A percentile compares a stretch with the other conserved stretches of the same genome.
Conservation (phyloP, 306 rosid species). For the Erythrophleum fordii region DNA sequence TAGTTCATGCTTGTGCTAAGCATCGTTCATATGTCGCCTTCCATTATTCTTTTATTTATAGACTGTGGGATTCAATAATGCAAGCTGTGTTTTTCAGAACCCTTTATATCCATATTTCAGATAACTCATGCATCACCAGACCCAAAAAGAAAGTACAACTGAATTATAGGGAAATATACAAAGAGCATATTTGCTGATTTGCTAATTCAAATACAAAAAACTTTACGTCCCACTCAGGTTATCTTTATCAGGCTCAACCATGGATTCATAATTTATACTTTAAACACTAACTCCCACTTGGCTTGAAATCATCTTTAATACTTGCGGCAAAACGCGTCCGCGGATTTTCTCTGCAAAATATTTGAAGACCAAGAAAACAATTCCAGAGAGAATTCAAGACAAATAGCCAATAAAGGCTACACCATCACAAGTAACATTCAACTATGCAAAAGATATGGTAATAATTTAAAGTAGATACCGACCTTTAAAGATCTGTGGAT, state of each 20-base stretch:
- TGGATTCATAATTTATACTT: conserved; percentile 24
- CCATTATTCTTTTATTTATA: conserved; percentile 1
- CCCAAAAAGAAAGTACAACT: background rate
- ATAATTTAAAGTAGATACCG: conserved; percentile 35
- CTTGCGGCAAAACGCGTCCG: conserved; percentile 6
- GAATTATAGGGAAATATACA: background rate
- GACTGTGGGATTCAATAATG: conserved; percentile 30
- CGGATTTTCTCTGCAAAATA: background rate
- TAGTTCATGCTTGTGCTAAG: conserved; percentile 25
- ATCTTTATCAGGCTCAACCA: background rate
- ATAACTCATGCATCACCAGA: background rate
- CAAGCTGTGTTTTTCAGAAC: conserved; percentile 2
- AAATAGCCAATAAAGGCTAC: conserved; percentile 35
- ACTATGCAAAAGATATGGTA: conserved; percentile 11
- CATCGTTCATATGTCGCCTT: conserved; percentile 41
- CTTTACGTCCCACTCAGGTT: background rate
- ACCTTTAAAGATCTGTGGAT: background rate
- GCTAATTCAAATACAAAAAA: background rate
- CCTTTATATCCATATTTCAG: conserved; percentile 28
- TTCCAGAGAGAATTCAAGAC: background rate
- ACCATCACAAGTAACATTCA: conserved; percentile 22
- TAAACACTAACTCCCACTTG: conserved; percentile 18
- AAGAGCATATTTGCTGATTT: background rate
- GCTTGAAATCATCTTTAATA: conserved; percentile 6
- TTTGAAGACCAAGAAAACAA: conserved; percentile 16